Base-by-base conservation (phyloP, 176 grass and related monocot species). In the Hordeum marinum region DNA sequence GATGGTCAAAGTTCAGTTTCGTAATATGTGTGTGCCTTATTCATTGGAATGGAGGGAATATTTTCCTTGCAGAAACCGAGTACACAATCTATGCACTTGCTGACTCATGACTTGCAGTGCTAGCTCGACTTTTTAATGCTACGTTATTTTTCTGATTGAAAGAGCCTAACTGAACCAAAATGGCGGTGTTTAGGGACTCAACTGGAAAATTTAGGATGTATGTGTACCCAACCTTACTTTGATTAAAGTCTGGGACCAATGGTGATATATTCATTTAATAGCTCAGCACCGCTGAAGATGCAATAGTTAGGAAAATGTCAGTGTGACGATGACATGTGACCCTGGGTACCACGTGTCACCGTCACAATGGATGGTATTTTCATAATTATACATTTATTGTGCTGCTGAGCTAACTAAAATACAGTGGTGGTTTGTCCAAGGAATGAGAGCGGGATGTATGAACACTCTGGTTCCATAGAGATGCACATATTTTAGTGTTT, bases 61-160 rank as follows among this genome's bases (percentile, higher is more conserved):
- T 57, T 57, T 57, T 57, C 52, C 52, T 57, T 57, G 8, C 52
- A 57, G 18, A 21, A 58, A 21, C 3, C 42, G 11, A 32, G 8
- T 68, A 23, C 18, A 43, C 10, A 31, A 61, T 75, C 45, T 61
- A 77, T 76, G 70, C 20, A 31, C 50, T 75, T 66, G 23, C 17
- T 18, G 60, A 37, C 77, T 84, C 70, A 54, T 18, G 60, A 37
- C 77, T 84, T 88, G 64, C 41, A 32, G 73, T 40, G 31, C 23
- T 20, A 83, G 64, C 45, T 64, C 24, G 11, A 80, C 14, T 63
- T 77, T 76, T 46, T 18, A 50, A 48, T 72, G 65, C 8, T 40
- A 83, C 26, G 9, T 63, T 15, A 71, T 46, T 24, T 61, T 78
- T 52, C n/a, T 39, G 4, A 25, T 20, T 61, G 63, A 42, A 84